Conservation (phyloP, 129 eudicot genomes). For the Glebionis coronaria region DNA sequence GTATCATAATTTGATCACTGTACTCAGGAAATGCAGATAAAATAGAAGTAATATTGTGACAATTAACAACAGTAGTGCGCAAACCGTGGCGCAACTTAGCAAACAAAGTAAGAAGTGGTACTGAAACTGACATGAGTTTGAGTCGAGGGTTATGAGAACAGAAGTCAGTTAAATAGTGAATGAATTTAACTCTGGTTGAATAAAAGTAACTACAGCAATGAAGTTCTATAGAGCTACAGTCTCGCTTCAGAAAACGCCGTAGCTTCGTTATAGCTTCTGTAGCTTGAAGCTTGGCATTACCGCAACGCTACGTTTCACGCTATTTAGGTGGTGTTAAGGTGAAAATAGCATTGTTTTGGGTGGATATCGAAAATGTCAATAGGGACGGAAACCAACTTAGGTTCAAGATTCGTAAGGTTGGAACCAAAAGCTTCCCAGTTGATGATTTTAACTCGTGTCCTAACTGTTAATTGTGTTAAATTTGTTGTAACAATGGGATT, state of each 20-base stretch:
- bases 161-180: slow-evolving; percentile 24
- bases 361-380: slow-evolving; percentile 40
- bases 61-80: slow-evolving; percentile 19
- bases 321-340: slow-evolving; percentile 44
- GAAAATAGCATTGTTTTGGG: slow-evolving; percentile 45
- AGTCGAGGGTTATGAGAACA: slow-evolving; percentile 6
- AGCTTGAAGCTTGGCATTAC: too few species aligned
- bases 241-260: too few species aligned
- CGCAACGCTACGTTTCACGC: too few species aligned
- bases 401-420: slow-evolving; percentile 44
- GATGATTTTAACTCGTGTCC: slow-evolving; percentile 42
- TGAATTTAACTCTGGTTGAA: slow-evolving; percentile 30
- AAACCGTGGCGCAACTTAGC: slow-evolving; percentile 36
- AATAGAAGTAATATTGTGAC: slow-evolving; percentile 33
- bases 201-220: too few species aligned
- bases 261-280: too few species aligned
- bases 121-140: slow-evolving; percentile 15
- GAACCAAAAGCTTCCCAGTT: slow-evolving; percentile 38
- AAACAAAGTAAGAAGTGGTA: not conserved
- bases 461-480: slow-evolving; percentile 26
- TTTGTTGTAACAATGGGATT: too few species aligned
- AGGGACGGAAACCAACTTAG: too few species aligned
- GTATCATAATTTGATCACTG: too few species aligned
- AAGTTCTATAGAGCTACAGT: slow-evolving; percentile 25
- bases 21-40: slow-evolving; percentile 29